Conservation (phyloP, 805 yeast genomes). For the Myxozyma vanderwaltii region DNA sequence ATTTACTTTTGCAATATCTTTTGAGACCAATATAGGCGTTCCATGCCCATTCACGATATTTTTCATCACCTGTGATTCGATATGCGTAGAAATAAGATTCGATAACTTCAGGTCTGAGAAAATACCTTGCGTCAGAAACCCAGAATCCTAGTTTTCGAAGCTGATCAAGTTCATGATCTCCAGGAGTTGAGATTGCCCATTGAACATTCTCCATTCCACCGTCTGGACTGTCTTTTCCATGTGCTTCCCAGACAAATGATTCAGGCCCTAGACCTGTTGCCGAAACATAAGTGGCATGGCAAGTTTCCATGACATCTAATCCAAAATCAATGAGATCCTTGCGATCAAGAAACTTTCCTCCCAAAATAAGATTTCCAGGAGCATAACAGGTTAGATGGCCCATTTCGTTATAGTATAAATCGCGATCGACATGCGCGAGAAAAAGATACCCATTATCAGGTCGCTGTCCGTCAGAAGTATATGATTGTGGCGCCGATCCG, state of each 20-base stretch:
- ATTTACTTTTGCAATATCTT: slow-evolving; percentile 39
- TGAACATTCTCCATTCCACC: slow-evolving; percentile 10
- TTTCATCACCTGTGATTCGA: slow-evolving; percentile 54
- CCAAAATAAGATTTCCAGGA: slow-evolving; percentile 31
- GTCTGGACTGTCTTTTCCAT: background rate
- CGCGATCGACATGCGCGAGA: slow-evolving; percentile 13
- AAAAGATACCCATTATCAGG: slow-evolving; percentile 21
- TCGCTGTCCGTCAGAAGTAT: slow-evolving; percentile 19
- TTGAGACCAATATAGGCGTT: slow-evolving; percentile 44
- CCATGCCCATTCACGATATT: slow-evolving; percentile 53
- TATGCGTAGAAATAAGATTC: slow-evolving; percentile 56
- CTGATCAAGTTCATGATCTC: slow-evolving; percentile 28
- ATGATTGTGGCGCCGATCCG: slow-evolving; percentile 22
- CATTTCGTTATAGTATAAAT: slow-evolving; percentile 30
- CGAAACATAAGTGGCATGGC: slow-evolving; percentile 29
- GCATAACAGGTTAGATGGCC: slow-evolving; percentile 32
- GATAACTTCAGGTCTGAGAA: slow-evolving; percentile 54
- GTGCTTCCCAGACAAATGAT: slow-evolving; percentile 26
- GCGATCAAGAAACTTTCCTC: slow-evolving; percentile 26
- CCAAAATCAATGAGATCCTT: slow-evolving; percentile 23
- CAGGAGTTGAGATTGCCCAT: slow-evolving; percentile 26
- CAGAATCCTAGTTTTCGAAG: slow-evolving; percentile 25
- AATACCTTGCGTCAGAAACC: slow-evolving; percentile 41
- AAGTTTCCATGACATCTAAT: slow-evolving; percentile 23
- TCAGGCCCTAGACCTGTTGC: slow-evolving; percentile 33